A percentile compares a stretch with the other conserved stretches of the same genome.
phyloP scores from a whole-genome alignment of 129 eudicot species.

The Pulicaria dysenterica region DNA sequence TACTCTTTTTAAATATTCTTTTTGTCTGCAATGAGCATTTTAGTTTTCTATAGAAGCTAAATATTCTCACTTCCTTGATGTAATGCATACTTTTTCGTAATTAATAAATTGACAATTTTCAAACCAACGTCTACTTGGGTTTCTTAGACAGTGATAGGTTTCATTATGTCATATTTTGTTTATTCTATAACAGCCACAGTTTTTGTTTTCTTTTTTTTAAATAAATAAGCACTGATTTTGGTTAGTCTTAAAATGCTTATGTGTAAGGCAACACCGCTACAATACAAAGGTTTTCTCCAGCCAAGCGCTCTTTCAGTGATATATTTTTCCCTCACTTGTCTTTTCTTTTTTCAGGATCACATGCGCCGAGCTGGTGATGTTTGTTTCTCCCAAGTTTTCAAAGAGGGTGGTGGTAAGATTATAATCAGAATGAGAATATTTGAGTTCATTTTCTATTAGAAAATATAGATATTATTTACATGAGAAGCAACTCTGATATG shows the following conservation, averaged over 20 bases:
- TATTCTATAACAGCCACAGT: not conserved
- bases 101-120: not conserved
- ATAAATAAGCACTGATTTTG: not conserved
- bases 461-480: not conserved
- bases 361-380: conserved; percentile 98
- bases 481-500: not conserved
- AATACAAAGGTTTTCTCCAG: not conserved
- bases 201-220: not conserved
- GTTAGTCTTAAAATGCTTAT: not conserved
- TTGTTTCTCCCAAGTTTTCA: conserved; percentile 87
- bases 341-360: conserved; percentile 62
- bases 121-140: conserved; percentile 17
- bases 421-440: not conserved
- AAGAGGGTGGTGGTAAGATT: conserved; percentile 82
- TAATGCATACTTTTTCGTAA: conserved; percentile 4
- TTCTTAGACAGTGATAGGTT: not conserved
- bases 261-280: not conserved
- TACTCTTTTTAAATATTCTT: not conserved
- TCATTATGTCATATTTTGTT: not conserved
- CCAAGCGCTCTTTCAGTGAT: not conserved
- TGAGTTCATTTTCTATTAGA: not conserved
- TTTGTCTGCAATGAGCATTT: not conserved
- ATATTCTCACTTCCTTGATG: not conserved
- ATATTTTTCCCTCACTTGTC: conserved; percentile 10
- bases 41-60: not conserved